These are phyloP conservation scores for Cadophora luteo-olivacea DNA, from an alignment of 2,329 filamentous ascomycete species.

Conservation along the genomic window DNA sequence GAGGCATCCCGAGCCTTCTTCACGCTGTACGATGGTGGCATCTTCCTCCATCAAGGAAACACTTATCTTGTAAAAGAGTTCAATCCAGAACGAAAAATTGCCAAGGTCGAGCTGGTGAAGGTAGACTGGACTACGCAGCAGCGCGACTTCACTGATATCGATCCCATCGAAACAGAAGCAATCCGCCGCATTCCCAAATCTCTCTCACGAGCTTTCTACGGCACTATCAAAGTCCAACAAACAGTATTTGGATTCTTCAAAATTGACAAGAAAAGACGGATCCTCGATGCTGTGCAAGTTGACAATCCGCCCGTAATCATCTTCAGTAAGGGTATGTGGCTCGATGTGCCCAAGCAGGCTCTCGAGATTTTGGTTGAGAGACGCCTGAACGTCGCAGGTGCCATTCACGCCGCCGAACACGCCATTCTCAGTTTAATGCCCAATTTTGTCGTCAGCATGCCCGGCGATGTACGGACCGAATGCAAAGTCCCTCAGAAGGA, in stretches of 20 bases:
- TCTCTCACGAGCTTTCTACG: slow-evolving; percentile 78
- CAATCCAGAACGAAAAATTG: slow-evolving; percentile 78
- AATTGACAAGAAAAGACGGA: slow-evolving; percentile 82
- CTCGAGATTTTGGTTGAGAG: slow-evolving; percentile 78
- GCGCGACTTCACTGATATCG: slow-evolving; percentile 91
- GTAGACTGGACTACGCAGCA: slow-evolving; percentile 96
- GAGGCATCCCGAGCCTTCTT: slow-evolving; percentile 95
- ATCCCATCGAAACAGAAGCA: slow-evolving; percentile 89
- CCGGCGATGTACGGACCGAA: slow-evolving; percentile 91
- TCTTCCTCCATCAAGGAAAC: slow-evolving; percentile 95
- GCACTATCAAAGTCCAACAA: slow-evolving; percentile 83
- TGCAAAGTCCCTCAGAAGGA: slow-evolving; percentile 92
- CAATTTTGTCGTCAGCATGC: slow-evolving; percentile 87
- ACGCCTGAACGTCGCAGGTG: slow-evolving; percentile 81
- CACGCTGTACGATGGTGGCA: slow-evolving; percentile 94
- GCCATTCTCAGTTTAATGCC: slow-evolving; percentile 86
- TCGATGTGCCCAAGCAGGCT: slow-evolving; percentile 82
- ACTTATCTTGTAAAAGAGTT: slow-evolving; percentile 94
- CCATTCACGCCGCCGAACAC: slow-evolving; percentile 95
- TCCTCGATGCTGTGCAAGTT: slow-evolving; percentile 90
- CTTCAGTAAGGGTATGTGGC: slow-evolving; percentile 90
- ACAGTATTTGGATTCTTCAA: slow-evolving; percentile 98
- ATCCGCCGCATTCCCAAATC: slow-evolving; percentile 74
- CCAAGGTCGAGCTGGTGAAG: slow-evolving; percentile 85
- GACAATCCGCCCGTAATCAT: slow-evolving; percentile 91